phyloP scores from a whole-genome alignment of 2,329 filamentous ascomycete species.

The Podosphaera leucotricha region DNA sequence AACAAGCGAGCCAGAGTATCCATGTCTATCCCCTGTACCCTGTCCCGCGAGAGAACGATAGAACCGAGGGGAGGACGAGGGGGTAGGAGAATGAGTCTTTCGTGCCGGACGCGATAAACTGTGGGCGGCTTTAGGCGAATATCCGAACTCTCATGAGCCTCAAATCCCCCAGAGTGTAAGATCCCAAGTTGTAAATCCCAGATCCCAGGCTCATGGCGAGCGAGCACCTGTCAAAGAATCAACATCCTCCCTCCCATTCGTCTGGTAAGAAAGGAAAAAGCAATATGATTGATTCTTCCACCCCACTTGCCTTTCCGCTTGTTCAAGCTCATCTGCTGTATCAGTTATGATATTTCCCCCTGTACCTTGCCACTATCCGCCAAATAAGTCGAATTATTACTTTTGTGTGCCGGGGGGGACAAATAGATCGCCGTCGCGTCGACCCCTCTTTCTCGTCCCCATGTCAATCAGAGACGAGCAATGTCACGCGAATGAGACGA shows the following conservation, averaged over 20 bases:
- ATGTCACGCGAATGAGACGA: too few relatives aligned
- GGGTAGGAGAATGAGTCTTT: background rate
- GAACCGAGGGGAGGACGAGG: background rate
- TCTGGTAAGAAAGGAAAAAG: background rate
- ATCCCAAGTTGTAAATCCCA: background rate
- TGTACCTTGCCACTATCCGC: background rate
- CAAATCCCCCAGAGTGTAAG: background rate
- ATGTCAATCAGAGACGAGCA: background rate
- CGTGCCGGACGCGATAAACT: background rate
- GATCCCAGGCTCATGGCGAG: background rate
- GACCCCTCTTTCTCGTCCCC: background rate
- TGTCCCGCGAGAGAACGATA: background rate
- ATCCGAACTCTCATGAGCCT: background rate
- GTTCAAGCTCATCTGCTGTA: background rate
- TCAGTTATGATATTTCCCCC: background rate
- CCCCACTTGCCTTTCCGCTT: background rate
- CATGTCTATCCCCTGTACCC: background rate
- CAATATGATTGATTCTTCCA: background rate
- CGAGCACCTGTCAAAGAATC: background rate
- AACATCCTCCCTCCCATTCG: background rate
- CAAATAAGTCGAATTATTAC: background rate
- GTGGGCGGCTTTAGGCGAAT: background rate
- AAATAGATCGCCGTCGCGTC: background rate
- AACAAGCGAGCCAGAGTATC: background rate
- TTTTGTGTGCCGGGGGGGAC: background rate